A percentile compares a stretch with the other conserved stretches of the same genome.
These are phyloP conservation scores for Botrytis aclada DNA, from an alignment of 2,329 filamentous ascomycete species.

Conservation along the genomic window DNA sequence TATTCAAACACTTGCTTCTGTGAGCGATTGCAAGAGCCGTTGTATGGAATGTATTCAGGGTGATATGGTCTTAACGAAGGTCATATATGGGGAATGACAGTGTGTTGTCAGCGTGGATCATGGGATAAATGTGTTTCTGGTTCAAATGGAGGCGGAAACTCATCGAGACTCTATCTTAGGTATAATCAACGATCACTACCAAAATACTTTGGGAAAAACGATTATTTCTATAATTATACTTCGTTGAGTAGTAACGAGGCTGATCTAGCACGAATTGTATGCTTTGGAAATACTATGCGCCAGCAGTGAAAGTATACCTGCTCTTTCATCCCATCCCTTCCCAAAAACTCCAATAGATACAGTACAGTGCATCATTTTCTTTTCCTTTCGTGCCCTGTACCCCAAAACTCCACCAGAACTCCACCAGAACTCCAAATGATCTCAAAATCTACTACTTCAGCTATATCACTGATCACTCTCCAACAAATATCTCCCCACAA, in stretches of 20 bases:
- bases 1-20: not conserved
- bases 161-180: not conserved
- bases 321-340: not conserved
- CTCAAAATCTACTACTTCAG: not conserved
- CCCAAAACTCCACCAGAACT: not conserved
- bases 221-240: not conserved
- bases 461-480: not conserved
- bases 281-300: not conserved
- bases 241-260: not conserved
- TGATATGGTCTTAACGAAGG: not conserved
- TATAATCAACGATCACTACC: not conserved
- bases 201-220: not conserved
- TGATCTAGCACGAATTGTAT: conserved; percentile 8
- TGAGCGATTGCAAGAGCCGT: not conserved
- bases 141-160: not conserved
- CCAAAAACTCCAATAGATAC: not conserved
- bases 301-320: not conserved
- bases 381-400: not conserved
- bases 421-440: not conserved
- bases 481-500: conserved; percentile 41
- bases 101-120: not conserved
- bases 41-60: not conserved
- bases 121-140: not conserved
- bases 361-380: not conserved
- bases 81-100: not conserved